Evolutionary conservation across 129 eudicot genomes (phyloP).

Genomic region (Flaveria trinervia): DNA sequence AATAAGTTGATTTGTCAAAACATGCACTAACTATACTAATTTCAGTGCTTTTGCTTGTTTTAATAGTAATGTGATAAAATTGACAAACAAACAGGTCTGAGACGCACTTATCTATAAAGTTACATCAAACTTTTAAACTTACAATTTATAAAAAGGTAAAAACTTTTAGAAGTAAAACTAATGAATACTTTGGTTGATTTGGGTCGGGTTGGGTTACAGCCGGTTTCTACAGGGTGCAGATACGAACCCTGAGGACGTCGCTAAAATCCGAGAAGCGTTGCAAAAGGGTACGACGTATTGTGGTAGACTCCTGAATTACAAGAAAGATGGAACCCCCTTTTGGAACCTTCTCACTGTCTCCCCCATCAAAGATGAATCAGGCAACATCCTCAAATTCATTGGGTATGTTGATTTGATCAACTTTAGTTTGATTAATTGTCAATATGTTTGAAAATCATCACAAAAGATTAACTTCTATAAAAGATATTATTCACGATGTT

Average conservation of each 20-base stretch:
- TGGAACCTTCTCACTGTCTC: conserved; percentile 97
- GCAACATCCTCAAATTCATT: conserved; percentile 86
- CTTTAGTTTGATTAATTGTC: too few relatives aligned
- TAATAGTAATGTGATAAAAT: too few relatives aligned
- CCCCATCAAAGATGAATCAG: conserved; percentile 93
- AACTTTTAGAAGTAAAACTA: not conserved
- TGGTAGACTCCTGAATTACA: conserved; percentile 88
- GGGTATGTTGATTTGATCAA: conserved; percentile 47
- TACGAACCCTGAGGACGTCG: conserved; percentile 91
- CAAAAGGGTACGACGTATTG: conserved; percentile 64
- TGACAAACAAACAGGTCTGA: too few relatives aligned
- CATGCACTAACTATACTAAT: too few relatives aligned
- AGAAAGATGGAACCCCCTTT: conserved; percentile 91
- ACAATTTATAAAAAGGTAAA: not conserved
- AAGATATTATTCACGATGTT: too few relatives aligned
- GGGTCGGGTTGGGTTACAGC: conserved; percentile 39
- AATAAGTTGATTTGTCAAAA: too few relatives aligned
- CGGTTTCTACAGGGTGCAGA: conserved; percentile 93
- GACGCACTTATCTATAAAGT: too few relatives aligned
- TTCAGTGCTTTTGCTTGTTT: too few relatives aligned
- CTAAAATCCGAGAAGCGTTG: conserved; percentile 84
- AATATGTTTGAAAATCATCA: too few relatives aligned
- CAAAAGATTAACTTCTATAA: too few relatives aligned
- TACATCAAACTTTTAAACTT: not conserved
- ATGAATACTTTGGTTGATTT: too few relatives aligned